Evolutionary conservation across 495 filamentous ascomycete species (phyloP).

Genomic region (Aspergillus diversus): DNA sequence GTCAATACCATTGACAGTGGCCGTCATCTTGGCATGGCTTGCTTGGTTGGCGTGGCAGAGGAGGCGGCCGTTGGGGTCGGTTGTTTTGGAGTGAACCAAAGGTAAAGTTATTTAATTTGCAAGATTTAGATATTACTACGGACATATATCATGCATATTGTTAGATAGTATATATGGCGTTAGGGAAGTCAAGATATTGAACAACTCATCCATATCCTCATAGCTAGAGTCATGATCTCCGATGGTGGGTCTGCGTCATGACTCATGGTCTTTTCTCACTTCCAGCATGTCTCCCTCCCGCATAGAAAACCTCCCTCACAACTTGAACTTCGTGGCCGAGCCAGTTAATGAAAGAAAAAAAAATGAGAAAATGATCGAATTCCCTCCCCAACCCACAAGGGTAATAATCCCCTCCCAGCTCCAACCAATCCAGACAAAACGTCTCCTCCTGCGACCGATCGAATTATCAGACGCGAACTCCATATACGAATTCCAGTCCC

Average conservation of each 20-base stretch:
- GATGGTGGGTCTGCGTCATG: too few species aligned
- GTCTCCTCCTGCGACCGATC: slow-evolving; percentile 1
- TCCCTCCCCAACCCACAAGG: not conserved
- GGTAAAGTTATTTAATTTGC: too few species aligned
- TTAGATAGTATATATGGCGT: too few species aligned
- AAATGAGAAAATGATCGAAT: not conserved
- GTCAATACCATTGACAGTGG: not conserved
- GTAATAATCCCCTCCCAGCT: not conserved
- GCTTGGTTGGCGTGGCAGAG: not conserved
- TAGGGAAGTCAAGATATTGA: too few species aligned
- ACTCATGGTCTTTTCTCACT: too few species aligned
- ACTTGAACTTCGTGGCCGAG: not conserved
- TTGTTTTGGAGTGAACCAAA: not conserved
- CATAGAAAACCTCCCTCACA: not conserved
- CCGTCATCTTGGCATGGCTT: not conserved
- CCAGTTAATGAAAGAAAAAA: not conserved
- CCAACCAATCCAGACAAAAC: not conserved
- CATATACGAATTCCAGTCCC: not conserved
- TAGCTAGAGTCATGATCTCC: too few species aligned
- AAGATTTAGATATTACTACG: too few species aligned
- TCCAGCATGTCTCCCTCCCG: too few species aligned
- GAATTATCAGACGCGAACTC: not conserved
- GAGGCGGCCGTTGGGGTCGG: not conserved
- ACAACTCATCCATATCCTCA: too few species aligned
- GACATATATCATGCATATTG: too few species aligned